These are phyloP conservation scores for Arctium lappa DNA, from an alignment of 129 eudicot species.

Conservation along the genomic window DNA sequence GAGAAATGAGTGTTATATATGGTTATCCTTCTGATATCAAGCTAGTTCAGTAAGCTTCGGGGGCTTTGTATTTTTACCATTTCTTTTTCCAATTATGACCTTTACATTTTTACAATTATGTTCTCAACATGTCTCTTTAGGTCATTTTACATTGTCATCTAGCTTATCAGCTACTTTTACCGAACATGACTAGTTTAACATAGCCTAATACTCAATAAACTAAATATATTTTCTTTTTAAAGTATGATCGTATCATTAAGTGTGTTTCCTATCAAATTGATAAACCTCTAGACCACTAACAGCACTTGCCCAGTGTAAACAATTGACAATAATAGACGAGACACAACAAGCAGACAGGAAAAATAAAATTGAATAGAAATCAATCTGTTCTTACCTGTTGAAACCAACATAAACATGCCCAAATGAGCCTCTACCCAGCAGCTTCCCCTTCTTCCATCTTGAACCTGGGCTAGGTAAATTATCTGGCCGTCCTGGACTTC, in stretches of 20 bases:
- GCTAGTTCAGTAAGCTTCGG: background rate
- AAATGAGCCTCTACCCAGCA: slow-evolving; percentile 95
- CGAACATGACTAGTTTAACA: background rate
- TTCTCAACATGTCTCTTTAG: background rate
- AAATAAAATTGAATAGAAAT: background rate
- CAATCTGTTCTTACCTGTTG: slow-evolving; percentile 51
- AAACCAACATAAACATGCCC: slow-evolving; percentile 97
- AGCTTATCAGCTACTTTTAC: background rate
- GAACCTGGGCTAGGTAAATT: slow-evolving; percentile 70
- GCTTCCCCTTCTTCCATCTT: slow-evolving; percentile 89
- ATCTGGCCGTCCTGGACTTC: slow-evolving; percentile 86
- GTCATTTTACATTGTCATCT: background rate
- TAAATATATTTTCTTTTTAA: background rate
- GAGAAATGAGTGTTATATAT: too few species aligned
- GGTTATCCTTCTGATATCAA: too few species aligned
- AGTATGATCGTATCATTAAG: background rate
- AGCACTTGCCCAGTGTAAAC: background rate
- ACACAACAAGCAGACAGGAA: background rate
- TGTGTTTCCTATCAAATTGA: slow-evolving; percentile 11
- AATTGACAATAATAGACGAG: background rate
- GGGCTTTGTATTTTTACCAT: background rate
- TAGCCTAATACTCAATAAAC: background rate
- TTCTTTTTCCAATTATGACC: too few species aligned
- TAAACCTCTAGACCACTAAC: background rate
- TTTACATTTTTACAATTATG: background rate